Conservation (phyloP, 495 filamentous ascomycete genomes). For the Daldinia decipiens region DNA sequence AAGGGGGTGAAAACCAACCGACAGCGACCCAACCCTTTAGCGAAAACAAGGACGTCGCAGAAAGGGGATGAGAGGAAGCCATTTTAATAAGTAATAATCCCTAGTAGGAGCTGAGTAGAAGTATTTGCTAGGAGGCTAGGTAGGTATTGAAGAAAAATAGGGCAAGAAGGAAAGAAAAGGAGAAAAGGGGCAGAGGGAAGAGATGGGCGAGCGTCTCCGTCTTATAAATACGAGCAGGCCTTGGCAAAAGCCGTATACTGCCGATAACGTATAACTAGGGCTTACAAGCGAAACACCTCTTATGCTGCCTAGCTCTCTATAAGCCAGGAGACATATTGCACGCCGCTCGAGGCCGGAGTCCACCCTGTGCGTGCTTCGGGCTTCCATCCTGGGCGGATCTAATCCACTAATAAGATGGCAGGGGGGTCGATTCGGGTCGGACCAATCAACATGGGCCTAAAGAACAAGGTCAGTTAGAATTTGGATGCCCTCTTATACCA, state of each 20-base stretch:
- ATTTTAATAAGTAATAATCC: constrained; percentile 15
- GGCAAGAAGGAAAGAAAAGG: constrained; percentile 7
- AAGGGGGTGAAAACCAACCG: constrained; percentile 37
- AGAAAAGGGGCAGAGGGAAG: constrained; percentile 26
- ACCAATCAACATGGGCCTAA: constrained; percentile 13
- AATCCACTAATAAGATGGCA: constrained; percentile 5
- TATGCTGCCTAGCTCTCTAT: neutral
- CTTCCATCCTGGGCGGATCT: constrained; percentile 6
- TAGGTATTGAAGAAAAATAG: neutral
- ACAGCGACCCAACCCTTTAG: constrained; percentile 44
- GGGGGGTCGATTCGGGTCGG: neutral
- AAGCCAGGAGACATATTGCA: constrained; percentile 10
- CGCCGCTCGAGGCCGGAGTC: constrained; percentile 4
- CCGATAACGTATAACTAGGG: constrained; percentile 20
- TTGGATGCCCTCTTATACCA: no score
- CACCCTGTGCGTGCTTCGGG: constrained; percentile 17
- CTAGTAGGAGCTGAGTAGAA: neutral
- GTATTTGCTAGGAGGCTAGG: neutral
- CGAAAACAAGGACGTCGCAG: constrained; percentile 41
- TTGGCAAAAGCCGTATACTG: neutral
- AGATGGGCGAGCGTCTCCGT: constrained; percentile 2
- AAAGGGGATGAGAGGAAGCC: constrained; percentile 45
- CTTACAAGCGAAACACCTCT: neutral
- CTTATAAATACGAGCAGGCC: constrained; percentile 30
- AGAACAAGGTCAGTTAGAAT: neutral